Evolutionary conservation across 2,329 filamentous ascomycete species (phyloP), one percentile per base, ranked within the genome.

Genomic region (Hypoxylon sp.): DNA sequence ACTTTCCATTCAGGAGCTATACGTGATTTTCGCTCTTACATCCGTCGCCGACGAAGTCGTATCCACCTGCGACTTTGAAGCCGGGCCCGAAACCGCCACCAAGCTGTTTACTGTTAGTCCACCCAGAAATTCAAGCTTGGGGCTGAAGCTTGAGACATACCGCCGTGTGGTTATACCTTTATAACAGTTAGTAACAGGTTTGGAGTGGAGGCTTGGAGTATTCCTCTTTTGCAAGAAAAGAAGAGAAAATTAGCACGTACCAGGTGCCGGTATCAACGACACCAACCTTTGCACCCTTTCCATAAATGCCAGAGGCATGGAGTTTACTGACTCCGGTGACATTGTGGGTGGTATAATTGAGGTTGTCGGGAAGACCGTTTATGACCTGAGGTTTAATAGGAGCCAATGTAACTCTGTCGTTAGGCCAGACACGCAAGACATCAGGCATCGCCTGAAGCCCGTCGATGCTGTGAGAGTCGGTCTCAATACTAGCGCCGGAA

Each of bases 361-460:
- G 19, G 7, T 11, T 53, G 5, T 25, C 17, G 21, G 55, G 29
- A 21, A 51, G 13, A 42, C 32, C 31, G 16, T 41, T 12, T 9
- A 49, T 16, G 6, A 53, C 31, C 16, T 42, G 42, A 9, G 51
- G 32, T 16, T 55, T 49, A n/a, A 36, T 34, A 7, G 57, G 61
- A 8, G 36, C 42, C 8, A 64, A 51, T 20, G 43, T 49, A 13
- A 63, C 42, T 17, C 38, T 45, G 29, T 54, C 40, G 27, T 51
- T 70, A 41, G 63, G 51, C 52, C 61, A 64, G 25, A 60, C 60
- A 19, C 48, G 51, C 2, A 42, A 19, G 68, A 73, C 59, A 9
- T 59, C 66, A 17, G 59, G 57, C 16, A 69, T 48, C 12, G 38
- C 53, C 36, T 51, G 48, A 30, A 87, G 51, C 40, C 50, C 49